Evolutionary conservation across 208 protist genomes (phyloP), one percentile per base, ranked within the genome.

Genomic region (Leishmania aethiopica): DNA sequence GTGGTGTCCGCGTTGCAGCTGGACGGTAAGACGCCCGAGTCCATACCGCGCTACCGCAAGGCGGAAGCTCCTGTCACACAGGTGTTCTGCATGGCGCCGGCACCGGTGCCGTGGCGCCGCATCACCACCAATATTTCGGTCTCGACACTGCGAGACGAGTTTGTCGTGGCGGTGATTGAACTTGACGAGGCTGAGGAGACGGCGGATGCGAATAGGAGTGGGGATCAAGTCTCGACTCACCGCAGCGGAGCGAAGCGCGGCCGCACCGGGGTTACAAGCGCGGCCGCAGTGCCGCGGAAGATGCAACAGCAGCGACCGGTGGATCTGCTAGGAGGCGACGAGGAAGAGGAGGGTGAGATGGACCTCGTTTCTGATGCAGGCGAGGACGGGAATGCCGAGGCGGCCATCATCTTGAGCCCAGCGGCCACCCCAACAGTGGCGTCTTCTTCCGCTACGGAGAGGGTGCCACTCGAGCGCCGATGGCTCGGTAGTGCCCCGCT

Each of bases 101-200:
- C 83, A 32, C 86, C 86, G 4, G 67, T 81, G 40, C 86, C 86
- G 45, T 89, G 86, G 86, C 82, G 86, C 53, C 74, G 76, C 25
- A 55, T 86, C 37, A 81, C 72, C 37, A 71, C 73, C 11, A 82
- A 73, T 72, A 77, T 86, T 42, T 83, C 78, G 8, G 51, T 86
- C 25, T 83, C 78, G 4, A 59, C 83, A 7, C 69, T 70, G 49
- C 64, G 78, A 3, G 78, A 83, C 35, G 83, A 86, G 49, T 86
- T 86, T 66, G 83, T 70, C 0, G 83, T 66, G 55, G 83, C 78
- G 22, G 73, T 83, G 59, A 67, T 86, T 49, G 83, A 86, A 49
- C 25, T 83, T 35, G 73, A 47, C 57, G 75, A 45, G 10, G 7
- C 8, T 22, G 57, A 47, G 0, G 53, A 77, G 15, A n/a, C 47